A percentile compares a stretch with the other conserved stretches of the same genome.
phyloP scores from a whole-genome alignment of 2,329 filamentous ascomycete species.

The Dactylellina cionopaga region DNA sequence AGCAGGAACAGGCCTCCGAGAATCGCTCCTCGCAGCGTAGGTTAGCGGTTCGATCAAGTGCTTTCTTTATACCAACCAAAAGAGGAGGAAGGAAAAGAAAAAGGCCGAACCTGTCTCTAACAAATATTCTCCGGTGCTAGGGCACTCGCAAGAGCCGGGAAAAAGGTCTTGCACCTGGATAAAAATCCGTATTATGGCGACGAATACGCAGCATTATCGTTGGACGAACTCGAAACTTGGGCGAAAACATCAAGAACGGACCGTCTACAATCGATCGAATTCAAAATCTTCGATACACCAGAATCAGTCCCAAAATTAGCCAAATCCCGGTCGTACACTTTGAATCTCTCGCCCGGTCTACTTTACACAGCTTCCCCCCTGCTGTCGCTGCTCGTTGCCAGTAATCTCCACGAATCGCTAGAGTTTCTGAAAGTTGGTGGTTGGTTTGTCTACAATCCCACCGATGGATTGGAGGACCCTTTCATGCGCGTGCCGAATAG shows the following conservation, averaged over 20 bases:
- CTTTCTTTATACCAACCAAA: too few species aligned
- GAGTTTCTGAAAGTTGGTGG: constrained; percentile 94
- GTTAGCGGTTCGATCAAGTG: constrained; percentile 55
- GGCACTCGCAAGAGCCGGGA: constrained; percentile 55
- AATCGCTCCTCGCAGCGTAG: constrained; percentile 68
- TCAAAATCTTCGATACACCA: constrained; percentile 4
- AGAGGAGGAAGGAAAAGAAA: too few species aligned
- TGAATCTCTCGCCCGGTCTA: constrained; percentile 85
- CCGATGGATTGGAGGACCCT: constrained; percentile 57
- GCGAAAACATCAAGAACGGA: not conserved
- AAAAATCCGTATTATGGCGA: constrained; percentile 55
- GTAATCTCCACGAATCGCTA: constrained; percentile 84
- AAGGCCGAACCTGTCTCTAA: too few species aligned
- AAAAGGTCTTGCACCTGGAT: constrained; percentile 56
- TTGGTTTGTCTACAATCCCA: constrained; percentile 77
- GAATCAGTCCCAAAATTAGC: constrained; percentile 63
- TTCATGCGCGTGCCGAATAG: constrained; percentile 83
- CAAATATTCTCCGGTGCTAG: constrained; percentile 25
- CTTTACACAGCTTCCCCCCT: constrained; percentile 85
- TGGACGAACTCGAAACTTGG: constrained; percentile 54
- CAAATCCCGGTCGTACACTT: constrained; percentile 78
- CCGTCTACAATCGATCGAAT: constrained; percentile 10
- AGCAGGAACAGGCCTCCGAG: constrained; percentile 66
- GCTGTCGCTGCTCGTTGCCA: constrained; percentile 83
- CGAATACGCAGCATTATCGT: constrained; percentile 53